Conservation (phyloP, 768 basidiomycete genomes). For the Galerina sulciceps region DNA sequence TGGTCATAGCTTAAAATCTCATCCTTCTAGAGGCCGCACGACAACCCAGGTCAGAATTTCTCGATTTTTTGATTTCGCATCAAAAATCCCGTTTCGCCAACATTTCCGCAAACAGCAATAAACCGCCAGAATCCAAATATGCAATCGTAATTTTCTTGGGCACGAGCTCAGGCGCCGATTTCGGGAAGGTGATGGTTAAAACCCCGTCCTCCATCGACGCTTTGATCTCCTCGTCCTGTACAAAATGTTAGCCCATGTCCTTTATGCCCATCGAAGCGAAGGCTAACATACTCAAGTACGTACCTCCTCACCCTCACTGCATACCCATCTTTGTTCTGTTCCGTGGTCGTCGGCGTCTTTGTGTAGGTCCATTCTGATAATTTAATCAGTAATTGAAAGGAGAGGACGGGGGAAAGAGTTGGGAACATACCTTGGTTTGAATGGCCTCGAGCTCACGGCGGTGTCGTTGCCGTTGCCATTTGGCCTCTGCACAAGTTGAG, state of each 20-base stretch:
- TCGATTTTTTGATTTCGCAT: too few relatives aligned
- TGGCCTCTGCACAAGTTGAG: slow-evolving; percentile 1
- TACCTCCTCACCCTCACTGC: slow-evolving; percentile 59
- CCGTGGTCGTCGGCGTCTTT: slow-evolving; percentile 44
- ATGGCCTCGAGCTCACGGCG: slow-evolving; percentile 19
- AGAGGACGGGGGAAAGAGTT: neutral
- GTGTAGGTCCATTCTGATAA: slow-evolving; percentile 59
- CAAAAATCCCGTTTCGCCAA: too few relatives aligned
- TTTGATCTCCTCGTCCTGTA: slow-evolving; percentile 31
- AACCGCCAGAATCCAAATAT: slow-evolving; percentile 20
- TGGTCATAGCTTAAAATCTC: too few relatives aligned
- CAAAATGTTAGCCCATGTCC: neutral
- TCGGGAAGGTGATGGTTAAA: slow-evolving; percentile 55
- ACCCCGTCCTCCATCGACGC: slow-evolving; percentile 53
- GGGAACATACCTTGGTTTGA: slow-evolving; percentile 36
- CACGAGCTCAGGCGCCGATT: slow-evolving; percentile 35
- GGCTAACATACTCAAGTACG: slow-evolving; percentile 30
- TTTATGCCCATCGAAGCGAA: too few relatives aligned
- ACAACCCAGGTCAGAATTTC: too few relatives aligned
- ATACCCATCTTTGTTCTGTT: slow-evolving; percentile 43
- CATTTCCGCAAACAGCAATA: too few relatives aligned
- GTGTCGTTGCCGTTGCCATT: slow-evolving; percentile 12
- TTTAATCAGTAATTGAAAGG: neutral
- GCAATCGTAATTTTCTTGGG: slow-evolving; percentile 37
- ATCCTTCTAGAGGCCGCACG: too few relatives aligned